phyloP scores from a whole-genome alignment of 495 filamentous ascomycete genomes.

The Penicilliopsis zonata region DNA sequence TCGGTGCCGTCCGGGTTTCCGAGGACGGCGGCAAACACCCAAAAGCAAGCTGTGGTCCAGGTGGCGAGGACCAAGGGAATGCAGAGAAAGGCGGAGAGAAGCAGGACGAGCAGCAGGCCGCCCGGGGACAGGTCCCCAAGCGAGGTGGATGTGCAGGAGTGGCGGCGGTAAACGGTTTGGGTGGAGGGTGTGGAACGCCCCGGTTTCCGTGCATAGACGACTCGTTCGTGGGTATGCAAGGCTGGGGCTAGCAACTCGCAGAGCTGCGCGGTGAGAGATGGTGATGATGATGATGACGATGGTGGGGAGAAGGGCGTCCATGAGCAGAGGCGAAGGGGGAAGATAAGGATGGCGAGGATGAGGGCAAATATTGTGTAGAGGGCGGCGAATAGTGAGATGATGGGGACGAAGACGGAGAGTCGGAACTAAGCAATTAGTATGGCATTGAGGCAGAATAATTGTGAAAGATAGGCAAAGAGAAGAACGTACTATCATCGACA shows the following conservation, averaged over 20 bases:
- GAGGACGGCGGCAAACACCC: slow-evolving; percentile 48
- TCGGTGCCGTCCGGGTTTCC: slow-evolving; percentile 54
- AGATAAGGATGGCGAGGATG: slow-evolving; percentile 27
- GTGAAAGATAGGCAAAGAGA: background rate
- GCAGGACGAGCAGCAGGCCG: slow-evolving; percentile 34
- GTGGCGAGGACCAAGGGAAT: slow-evolving; percentile 39
- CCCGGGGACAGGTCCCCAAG: slow-evolving; percentile 12
- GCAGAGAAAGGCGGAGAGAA: slow-evolving; percentile 42
- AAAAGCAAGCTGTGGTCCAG: slow-evolving; percentile 53
- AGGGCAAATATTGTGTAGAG: slow-evolving; percentile 34
- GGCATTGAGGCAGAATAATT: background rate
- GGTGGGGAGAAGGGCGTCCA: slow-evolving; percentile 22
- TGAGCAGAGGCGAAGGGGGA: slow-evolving; percentile 31
- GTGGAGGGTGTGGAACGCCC: slow-evolving; percentile 21
- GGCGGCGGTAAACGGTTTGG: slow-evolving; percentile 20
- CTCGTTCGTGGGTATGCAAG: slow-evolving; percentile 30
- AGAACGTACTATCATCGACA: slow-evolving; percentile 26
- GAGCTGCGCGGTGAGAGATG: slow-evolving; percentile 23
- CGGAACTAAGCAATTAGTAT: slow-evolving; percentile 23
- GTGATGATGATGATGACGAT: too few species aligned
- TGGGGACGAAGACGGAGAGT: slow-evolving; percentile 32
- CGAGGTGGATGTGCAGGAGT: slow-evolving; percentile 10
- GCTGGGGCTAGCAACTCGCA: slow-evolving; percentile 30
- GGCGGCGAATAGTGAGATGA: slow-evolving; percentile 28
- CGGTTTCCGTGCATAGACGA: slow-evolving; percentile 18